Base-by-base conservation (phyloP, 1,139 yeast genomes). In the Debaryomycetaceae sp. region DNA sequence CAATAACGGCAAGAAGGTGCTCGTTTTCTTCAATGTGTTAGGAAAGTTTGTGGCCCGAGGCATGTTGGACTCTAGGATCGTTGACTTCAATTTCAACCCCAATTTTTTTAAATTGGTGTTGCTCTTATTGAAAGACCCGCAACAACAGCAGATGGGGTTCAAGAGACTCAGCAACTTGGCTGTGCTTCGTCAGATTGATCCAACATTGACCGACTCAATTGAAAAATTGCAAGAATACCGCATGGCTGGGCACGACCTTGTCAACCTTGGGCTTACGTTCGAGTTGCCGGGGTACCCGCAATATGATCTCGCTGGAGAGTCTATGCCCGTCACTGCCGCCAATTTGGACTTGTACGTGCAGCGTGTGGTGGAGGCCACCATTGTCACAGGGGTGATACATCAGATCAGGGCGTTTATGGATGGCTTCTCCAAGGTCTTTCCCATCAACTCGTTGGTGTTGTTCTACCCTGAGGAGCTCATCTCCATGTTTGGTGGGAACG, bases 11-110 rank as follows among this genome's bases (percentile, higher is more conserved):
- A 57, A 58, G 18, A 70, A 67, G 36, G 58, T 68, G 0, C 38
- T 82, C 13, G 66, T 68, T 26, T 56, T 80, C 28, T 91, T 84
- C 54, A 65, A 69, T 13, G 69, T 77, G 13, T 57, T 91, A 37
- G 98, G 98, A 2, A 79, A 75, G 35, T 86, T 91, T 48, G 66
- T 89, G 35, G 96, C 96, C 0, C 67, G 97, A 38, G 83, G 96
- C 0, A 61, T 89, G 51, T 57, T 91, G 32, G 98, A 91, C 56
- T 81, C 88, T 11, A 66, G 97, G 41, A 78, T 89, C 32, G 71
- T 91, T 34, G 97, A 91, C 51, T 79, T 91, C 53, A 68, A 78
- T 33, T 79, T 91, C 56, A 86, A 79, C 49, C 72, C 78, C 1
- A 54, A 77, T 4, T 86, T 91, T 48, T 82, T 91, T 52, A 65